phyloP scores from a whole-genome alignment of 2,329 filamentous ascomycete species.

The Xylaria sp. region DNA sequence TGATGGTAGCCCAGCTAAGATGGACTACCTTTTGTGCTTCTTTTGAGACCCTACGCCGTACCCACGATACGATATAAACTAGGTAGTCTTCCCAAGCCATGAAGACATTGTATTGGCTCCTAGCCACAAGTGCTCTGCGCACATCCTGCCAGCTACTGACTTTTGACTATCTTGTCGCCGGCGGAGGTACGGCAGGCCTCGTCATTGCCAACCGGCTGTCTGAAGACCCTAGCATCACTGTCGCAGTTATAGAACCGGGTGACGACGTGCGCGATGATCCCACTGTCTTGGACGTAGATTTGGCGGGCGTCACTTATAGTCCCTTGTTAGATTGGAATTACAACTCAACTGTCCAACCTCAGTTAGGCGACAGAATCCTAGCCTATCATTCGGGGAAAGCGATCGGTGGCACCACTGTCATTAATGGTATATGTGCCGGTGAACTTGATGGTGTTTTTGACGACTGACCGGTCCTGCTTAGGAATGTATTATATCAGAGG shows the following conservation, averaged over 20 bases:
- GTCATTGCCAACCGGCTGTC: slow-evolving; percentile 34
- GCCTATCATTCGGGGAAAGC: neutral
- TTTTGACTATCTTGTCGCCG: slow-evolving; percentile 33
- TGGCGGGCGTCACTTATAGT: neutral
- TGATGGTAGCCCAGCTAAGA: neutral
- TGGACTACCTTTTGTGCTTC: neutral
- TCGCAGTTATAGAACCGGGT: slow-evolving; percentile 32
- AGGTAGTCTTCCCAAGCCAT: neutral
- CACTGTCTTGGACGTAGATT: slow-evolving; percentile 5
- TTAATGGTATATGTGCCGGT: slow-evolving; percentile 8
- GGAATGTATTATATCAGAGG: slow-evolving; percentile 15
- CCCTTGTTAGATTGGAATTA: slow-evolving; percentile 11
- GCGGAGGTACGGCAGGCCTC: slow-evolving; percentile 32
- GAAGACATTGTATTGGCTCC: neutral
- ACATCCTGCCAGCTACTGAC: neutral
- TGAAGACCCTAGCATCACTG: slow-evolving; percentile 30
- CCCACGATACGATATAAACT: neutral
- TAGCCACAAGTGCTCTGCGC: neutral
- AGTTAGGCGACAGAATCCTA: neutral
- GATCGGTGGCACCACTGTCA: slow-evolving; percentile 11
- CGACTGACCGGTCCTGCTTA: neutral
- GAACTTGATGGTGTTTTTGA: neutral
- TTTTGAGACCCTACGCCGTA: neutral
- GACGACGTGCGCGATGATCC: slow-evolving; percentile 30
- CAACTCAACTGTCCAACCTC: slow-evolving; percentile 1